phyloP scores from a whole-genome alignment of 768 basidiomycete genomes.

The Mycena belliarum region DNA sequence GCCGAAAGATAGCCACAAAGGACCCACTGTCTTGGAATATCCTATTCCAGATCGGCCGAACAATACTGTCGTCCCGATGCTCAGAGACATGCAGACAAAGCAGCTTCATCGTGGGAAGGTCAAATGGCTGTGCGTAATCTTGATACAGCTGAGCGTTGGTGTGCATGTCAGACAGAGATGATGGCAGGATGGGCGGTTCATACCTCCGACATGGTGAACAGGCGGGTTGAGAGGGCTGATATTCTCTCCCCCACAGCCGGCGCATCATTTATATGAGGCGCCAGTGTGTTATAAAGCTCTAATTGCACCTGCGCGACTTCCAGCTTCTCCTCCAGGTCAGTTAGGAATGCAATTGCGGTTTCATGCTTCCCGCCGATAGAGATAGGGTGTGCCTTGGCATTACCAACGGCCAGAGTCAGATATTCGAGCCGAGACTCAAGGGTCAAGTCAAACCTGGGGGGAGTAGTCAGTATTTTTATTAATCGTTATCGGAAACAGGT shows the following conservation, averaged over 20 bases:
- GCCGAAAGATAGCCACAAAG: background rate
- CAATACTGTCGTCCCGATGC: constrained; percentile 81
- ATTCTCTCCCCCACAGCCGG: constrained; percentile 66
- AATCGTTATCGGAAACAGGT: background rate
- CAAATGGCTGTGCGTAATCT: constrained; percentile 84
- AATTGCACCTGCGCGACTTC: constrained; percentile 97
- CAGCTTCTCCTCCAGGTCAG: constrained; percentile 91
- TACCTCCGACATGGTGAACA: constrained; percentile 88
- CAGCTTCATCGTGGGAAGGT: constrained; percentile 80
- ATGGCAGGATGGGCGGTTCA: constrained; percentile 21
- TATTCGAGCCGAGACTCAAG: constrained; percentile 85
- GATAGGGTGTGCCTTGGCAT: constrained; percentile 92
- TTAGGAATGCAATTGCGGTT: constrained; percentile 93
- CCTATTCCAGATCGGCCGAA: constrained; percentile 85
- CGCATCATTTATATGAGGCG: constrained; percentile 60
- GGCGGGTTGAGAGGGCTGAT: constrained; percentile 51
- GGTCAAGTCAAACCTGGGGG: constrained; percentile 58
- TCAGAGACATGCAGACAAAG: constrained; percentile 93
- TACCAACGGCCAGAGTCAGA: constrained; percentile 90
- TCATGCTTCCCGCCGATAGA: constrained; percentile 77
- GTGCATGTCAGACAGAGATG: background rate
- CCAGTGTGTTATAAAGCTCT: constrained; percentile 77
- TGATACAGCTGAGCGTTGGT: constrained; percentile 68
- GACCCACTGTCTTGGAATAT: constrained; percentile 75
- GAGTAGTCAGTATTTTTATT: background rate